Evolutionary conservation across 805 yeast genomes (phyloP), one percentile per base, ranked within the genome.

Genomic region (Candida stauntonica): DNA sequence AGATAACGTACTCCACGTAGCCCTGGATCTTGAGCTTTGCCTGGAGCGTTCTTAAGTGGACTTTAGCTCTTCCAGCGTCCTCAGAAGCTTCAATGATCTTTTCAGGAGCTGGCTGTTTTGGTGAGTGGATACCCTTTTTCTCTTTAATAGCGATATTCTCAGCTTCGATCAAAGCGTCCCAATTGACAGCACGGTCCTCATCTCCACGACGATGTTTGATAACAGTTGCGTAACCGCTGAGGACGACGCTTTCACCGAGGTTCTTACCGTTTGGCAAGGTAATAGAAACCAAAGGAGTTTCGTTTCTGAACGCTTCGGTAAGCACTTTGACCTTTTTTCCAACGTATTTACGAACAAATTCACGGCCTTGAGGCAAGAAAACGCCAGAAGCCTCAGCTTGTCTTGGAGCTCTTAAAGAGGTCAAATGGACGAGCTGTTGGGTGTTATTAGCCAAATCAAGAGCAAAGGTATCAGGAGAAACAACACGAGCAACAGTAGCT

Each of bases 1-100:
- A 65, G 17, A 79, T 66, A 31, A 86, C 79, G 52, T 70, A 79
- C 47, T 87, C 95, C 19, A 86, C 87, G 45, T 76, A 71, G 30
- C 81, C 93, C 9, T 79, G 64, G 36, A 85, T 71, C 41, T 74
- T 69, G 18, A 76, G 70, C 63, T 81, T 80, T 48, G 81, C 76
- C 54, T 73, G 76, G 49, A 86, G 74, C 3, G 86, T 77, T 43
- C 82, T 73, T 52, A 84, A 67, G 53, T 79, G 85, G 5, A 89
- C 78, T 45, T 79, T 79, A 24, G 96, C 87, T 52, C 86, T 77
- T 29, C 79, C 65, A 6, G 72, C 68, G 49, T 73, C 75, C 57
- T 85, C 95, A 16, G 91, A 81, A 5, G 94, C 95, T 57, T 87
- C 91, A 24, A 84, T 83, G 23, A 77, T 61, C 49, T 86, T 71